Conservation (phyloP, 345 rosid species). For the Populus euphratica region DNA sequence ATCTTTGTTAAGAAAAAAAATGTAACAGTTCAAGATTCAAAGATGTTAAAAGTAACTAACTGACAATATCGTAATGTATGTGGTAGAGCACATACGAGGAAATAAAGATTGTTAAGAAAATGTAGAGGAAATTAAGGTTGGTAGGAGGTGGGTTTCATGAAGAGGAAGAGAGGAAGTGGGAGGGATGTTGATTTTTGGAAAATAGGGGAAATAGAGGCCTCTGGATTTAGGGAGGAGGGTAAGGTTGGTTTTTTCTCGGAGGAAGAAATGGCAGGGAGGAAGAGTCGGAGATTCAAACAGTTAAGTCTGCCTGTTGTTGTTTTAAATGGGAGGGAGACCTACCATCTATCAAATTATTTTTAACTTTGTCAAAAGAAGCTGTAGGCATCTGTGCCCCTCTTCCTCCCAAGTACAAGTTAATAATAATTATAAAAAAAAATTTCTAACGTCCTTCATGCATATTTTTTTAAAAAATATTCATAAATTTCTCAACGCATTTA, state of each 20-base stretch:
- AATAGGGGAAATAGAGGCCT: background rate
- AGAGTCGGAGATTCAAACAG: conserved; percentile 10
- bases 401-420: no score
- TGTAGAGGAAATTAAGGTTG: background rate
- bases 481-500: no score
- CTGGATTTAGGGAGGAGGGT: background rate
- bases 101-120: background rate
- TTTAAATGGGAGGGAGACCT: no score
- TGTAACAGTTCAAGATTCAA: background rate
- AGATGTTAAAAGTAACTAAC: background rate
- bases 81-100: background rate
- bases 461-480: no score
- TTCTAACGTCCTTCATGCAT: no score
- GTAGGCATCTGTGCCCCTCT: no score
- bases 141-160: background rate
- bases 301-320: no score
- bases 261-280: conserved; percentile 19
- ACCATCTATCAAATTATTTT: no score
- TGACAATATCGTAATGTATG: background rate
- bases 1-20: conserved; percentile 3
- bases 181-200: background rate
- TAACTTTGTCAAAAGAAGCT: no score
- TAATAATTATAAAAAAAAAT: no score
- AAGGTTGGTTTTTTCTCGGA: conserved; percentile 4
- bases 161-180: background rate